Evolutionary conservation across 2,329 filamentous ascomycete genomes (phyloP).

Genomic region (Aspergillus awamori): DNA sequence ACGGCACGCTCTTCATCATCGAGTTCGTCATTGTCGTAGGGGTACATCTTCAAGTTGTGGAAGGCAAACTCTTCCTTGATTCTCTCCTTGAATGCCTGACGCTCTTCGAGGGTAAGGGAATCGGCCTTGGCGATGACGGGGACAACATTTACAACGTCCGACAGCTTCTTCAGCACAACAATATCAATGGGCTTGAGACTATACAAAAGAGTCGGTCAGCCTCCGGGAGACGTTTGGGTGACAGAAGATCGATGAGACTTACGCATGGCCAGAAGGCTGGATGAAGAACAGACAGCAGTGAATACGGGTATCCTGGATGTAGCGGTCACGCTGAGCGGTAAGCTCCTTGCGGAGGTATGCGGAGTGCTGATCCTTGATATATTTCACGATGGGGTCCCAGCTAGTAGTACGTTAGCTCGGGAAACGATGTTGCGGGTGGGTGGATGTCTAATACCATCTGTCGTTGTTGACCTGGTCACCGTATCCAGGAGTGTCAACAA

Average conservation of each 20-base stretch:
- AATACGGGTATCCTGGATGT: constrained; percentile 98
- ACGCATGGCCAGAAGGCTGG: constrained; percentile 93
- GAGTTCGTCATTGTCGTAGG: constrained; percentile 98
- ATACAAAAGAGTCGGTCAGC: constrained; percentile 17
- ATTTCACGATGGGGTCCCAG: constrained; percentile 99
- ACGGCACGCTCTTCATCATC: constrained; percentile 93
- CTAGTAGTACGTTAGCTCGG: constrained; percentile 37
- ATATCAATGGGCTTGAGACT: constrained; percentile 97
- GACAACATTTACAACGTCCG: constrained; percentile 98
- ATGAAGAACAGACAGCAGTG: constrained; percentile 99
- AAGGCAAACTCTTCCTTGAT: constrained; percentile 99
- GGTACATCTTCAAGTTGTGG: constrained; percentile 99
- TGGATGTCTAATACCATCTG: constrained; percentile 65
- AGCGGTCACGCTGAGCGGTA: constrained; percentile 96
- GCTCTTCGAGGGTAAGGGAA: constrained; percentile 92
- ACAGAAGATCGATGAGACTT: constrained; percentile 25
- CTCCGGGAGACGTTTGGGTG: background rate
- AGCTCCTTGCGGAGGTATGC: constrained; percentile 99
- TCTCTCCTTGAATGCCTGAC: constrained; percentile 93
- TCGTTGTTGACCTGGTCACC: constrained; percentile 99
- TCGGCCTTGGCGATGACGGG: constrained; percentile 99
- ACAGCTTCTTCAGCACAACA: constrained; percentile 98
- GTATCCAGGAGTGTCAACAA: constrained; percentile 97
- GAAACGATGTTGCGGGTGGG: constrained; percentile 3
- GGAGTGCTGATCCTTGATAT: constrained; percentile 99